Conservation (phyloP, 768 basidiomycete genomes). For the Suillus placidus region DNA sequence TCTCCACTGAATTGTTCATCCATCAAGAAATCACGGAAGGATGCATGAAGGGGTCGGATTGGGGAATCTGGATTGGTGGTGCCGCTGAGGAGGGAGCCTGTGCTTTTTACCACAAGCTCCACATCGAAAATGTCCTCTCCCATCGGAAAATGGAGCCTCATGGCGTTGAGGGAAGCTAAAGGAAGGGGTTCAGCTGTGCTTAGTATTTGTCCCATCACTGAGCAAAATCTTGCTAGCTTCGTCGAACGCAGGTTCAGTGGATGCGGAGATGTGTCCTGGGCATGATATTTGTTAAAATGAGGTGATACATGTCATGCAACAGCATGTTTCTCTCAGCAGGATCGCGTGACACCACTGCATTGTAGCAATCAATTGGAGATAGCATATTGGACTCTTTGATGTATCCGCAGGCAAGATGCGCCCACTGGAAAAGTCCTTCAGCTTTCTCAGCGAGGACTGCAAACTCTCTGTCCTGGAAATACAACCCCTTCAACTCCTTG, state of each 20-base stretch:
- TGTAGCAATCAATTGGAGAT: background rate
- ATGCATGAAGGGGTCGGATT: slow-evolving; percentile 28
- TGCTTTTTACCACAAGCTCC: background rate
- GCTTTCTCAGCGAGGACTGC: background rate
- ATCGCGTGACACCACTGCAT: background rate
- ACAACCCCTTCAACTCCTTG: background rate
- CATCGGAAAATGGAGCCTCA: background rate
- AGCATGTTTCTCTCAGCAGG: background rate
- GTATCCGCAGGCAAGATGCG: slow-evolving; percentile 7
- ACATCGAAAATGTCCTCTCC: background rate
- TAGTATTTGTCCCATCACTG: slow-evolving; percentile 8
- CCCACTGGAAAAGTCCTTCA: slow-evolving; percentile 7
- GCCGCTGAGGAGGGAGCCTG: slow-evolving; percentile 15
- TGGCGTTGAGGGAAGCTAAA: background rate
- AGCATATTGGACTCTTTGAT: background rate
- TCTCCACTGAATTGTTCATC: slow-evolving; percentile 15
- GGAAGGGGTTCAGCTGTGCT: slow-evolving; percentile 6
- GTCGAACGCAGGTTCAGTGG: background rate
- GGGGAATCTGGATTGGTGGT: background rate
- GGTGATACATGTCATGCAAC: background rate
- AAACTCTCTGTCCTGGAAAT: background rate
- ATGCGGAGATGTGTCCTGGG: background rate
- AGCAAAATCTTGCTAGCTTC: background rate
- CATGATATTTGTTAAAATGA: background rate
- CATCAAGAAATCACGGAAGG: slow-evolving; percentile 31